Conservation (phyloP, 352 stramenopile species). For the Globisporangium emineosum region DNA sequence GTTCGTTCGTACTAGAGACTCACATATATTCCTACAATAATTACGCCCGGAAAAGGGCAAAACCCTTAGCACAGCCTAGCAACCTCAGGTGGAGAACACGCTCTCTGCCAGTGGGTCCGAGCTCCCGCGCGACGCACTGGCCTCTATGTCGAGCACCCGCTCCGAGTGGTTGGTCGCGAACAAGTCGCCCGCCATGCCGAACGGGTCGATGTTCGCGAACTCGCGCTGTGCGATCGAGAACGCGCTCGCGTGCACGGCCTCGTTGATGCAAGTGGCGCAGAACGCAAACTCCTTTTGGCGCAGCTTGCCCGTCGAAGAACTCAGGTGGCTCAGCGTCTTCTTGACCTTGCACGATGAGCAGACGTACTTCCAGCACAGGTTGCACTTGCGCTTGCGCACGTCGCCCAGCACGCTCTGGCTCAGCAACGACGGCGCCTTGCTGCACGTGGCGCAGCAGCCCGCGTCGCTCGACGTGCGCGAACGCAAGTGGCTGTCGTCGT, state of each 20-base stretch:
- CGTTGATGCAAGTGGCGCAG: not conserved
- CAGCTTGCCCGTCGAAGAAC: not conserved
- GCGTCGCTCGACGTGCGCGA: not conserved
- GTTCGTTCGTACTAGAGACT: no score
- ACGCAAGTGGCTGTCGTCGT: constrained; percentile 8
- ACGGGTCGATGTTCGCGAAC: not conserved
- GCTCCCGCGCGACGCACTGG: not conserved
- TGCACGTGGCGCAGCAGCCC: constrained; percentile 5
- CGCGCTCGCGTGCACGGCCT: not conserved
- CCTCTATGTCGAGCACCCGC: not conserved
- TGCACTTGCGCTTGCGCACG: constrained; percentile 8
- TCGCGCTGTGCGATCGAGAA: constrained; percentile 9
- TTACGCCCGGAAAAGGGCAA: no score
- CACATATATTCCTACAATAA: no score
- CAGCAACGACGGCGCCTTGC: constrained; percentile 3
- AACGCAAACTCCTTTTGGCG: constrained; percentile 10
- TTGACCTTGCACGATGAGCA: constrained; percentile 12
- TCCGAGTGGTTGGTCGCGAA: constrained; percentile 9
- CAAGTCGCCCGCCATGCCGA: not conserved
- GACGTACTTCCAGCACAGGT: constrained; percentile 6
- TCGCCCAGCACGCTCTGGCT: not conserved
- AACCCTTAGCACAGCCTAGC: no score
- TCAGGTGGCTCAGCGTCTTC: constrained; percentile 13
- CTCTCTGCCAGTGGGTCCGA: not conserved
- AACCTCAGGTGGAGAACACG: not conserved